A percentile compares a stretch with the other conserved stretches of the same genome.
Conservation (phyloP, 2,329 filamentous ascomycete genomes). For the Neocatenulostroma microsporum region DNA sequence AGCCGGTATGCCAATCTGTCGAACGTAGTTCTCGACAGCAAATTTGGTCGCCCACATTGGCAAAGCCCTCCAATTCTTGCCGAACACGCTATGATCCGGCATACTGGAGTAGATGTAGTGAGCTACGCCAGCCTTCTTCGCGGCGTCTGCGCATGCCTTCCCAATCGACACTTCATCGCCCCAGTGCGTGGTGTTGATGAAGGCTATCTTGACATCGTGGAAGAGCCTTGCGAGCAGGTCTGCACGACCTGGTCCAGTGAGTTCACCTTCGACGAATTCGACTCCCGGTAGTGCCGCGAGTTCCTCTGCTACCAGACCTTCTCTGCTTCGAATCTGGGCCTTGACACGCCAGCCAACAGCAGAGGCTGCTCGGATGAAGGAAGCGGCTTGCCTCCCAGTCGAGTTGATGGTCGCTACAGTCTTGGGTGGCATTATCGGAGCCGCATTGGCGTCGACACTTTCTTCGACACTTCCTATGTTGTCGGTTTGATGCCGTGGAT, state of each 20-base stretch:
- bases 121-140: slow-evolving; percentile 72
- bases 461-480: too few species aligned
- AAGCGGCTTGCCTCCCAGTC: slow-evolving; percentile 90
- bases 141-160: slow-evolving; percentile 78
- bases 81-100: slow-evolving; percentile 83
- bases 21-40: slow-evolving; percentile 83
- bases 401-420: slow-evolving; percentile 93
- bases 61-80: slow-evolving; percentile 67
- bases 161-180: slow-evolving; percentile 90
- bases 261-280: slow-evolving; percentile 60
- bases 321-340: slow-evolving; percentile 79
- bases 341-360: slow-evolving; percentile 90
- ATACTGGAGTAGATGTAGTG: slow-evolving; percentile 97
- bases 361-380: slow-evolving; percentile 85
- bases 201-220: slow-evolving; percentile 75
- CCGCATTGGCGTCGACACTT: slow-evolving; percentile 16
- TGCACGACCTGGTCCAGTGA: slow-evolving; percentile 37
- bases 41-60: slow-evolving; percentile 92
- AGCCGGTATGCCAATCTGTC: slow-evolving; percentile 70
- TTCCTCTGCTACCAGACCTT: slow-evolving; percentile 82
- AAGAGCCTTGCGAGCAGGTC: slow-evolving; percentile 45
- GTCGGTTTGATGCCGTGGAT: too few species aligned
- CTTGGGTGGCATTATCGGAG: slow-evolving; percentile 43
- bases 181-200: slow-evolving; percentile 97
- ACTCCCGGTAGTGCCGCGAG: slow-evolving; percentile 76